Conservation (phyloP, 2,329 filamentous ascomycete species). For the Aspergillus sp. region DNA sequence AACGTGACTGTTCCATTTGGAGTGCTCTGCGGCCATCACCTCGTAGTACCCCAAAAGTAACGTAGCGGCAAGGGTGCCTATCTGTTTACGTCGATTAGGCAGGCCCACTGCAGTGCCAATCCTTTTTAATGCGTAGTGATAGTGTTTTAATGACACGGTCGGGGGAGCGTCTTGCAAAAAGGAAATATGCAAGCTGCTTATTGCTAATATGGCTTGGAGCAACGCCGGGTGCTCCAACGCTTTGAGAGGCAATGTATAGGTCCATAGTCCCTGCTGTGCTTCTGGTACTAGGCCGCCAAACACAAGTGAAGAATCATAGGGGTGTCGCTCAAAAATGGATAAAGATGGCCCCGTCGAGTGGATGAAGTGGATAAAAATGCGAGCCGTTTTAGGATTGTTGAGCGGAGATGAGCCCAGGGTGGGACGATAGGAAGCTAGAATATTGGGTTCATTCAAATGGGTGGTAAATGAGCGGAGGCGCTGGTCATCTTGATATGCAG, state of each 20-base stretch:
- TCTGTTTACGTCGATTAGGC: conserved; percentile 63
- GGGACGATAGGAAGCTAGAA: conserved; percentile 62
- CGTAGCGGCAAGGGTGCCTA: conserved; percentile 82
- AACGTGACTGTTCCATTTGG: conserved; percentile 92
- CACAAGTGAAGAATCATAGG: conserved; percentile 65
- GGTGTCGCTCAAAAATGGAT: conserved; percentile 81
- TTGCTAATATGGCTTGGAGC: conserved; percentile 82
- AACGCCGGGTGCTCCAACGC: conserved; percentile 81
- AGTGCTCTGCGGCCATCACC: conserved; percentile 88
- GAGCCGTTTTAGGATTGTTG: conserved; percentile 72
- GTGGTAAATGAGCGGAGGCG: conserved; percentile 46
- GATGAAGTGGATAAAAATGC: conserved; percentile 88
- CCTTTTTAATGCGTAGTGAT: conserved; percentile 76
- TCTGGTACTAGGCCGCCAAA: conserved; percentile 60
- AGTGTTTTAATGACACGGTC: conserved; percentile 84
- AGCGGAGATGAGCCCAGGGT: conserved; percentile 66
- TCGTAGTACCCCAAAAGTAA: conserved; percentile 87
- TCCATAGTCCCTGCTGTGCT: conserved; percentile 57
- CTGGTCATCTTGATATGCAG: conserved; percentile 42
- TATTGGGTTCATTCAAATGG: conserved; percentile 43
- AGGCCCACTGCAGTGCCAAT: conserved; percentile 72
- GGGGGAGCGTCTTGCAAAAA: conserved; percentile 69
- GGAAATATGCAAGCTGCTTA: conserved; percentile 83
- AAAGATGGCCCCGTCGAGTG: conserved; percentile 81
- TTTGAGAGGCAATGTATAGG: conserved; percentile 75